These are phyloP conservation scores for Microdochium trichocladiopsis DNA, from an alignment of 2,329 filamentous ascomycete genomes.

Conservation along the genomic window DNA sequence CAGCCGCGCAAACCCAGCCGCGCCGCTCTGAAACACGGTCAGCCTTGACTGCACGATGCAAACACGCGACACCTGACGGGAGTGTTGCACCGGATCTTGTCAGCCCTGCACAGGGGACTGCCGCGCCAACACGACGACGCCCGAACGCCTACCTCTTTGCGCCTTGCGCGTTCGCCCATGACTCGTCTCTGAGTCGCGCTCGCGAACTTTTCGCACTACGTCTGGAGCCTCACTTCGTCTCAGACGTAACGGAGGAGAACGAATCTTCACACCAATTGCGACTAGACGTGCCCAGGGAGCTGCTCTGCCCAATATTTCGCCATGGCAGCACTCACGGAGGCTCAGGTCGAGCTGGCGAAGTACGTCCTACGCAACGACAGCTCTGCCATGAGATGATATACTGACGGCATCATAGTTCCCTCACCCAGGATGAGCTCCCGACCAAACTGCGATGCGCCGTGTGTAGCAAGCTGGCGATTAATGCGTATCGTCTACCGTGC, in stretches of 20 bases:
- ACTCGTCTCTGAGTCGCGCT: neutral
- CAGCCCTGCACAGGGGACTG: neutral
- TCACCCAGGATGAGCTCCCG: conserved; percentile 81
- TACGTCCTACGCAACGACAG: conserved; percentile 17
- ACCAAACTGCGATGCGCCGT: conserved; percentile 92
- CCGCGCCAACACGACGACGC: neutral
- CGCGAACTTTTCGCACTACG: neutral
- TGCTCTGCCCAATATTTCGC: no score
- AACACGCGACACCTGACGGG: no score
- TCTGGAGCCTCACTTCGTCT: neutral
- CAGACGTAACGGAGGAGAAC: neutral
- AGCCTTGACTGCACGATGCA: no score
- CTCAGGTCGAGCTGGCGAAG: conserved; percentile 54
- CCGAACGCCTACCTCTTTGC: neutral
- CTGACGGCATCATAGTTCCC: conserved; percentile 46
- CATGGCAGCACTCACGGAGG: conserved; percentile 33
- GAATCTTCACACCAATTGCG: no score
- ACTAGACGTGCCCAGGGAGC: no score
- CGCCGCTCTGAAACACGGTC: neutral
- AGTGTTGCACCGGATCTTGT: neutral
- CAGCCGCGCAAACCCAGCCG: neutral
- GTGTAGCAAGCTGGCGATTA: conserved; percentile 84
- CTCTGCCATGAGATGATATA: conserved; percentile 1
- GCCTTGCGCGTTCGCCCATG: neutral
- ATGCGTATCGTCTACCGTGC: conserved; percentile 86